Percentiles rank a stretch among this genome's conserved stretches.
Evolutionary conservation across 1,139 yeast species (phyloP).

Genomic region (Saccharomyces hybrid): DNA sequence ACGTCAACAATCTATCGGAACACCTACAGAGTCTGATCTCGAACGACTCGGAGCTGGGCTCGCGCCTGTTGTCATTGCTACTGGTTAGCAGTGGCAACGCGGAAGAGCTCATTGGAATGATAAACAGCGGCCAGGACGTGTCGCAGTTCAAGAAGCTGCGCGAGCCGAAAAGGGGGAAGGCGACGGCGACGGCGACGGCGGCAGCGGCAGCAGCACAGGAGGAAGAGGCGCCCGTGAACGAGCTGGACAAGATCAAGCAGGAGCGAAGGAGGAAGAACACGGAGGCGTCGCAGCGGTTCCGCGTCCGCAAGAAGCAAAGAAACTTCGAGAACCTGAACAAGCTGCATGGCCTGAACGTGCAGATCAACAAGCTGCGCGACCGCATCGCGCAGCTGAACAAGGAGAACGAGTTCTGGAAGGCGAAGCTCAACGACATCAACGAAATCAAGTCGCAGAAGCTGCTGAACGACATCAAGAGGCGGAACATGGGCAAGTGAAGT

Average conservation of each 20-base stretch:
- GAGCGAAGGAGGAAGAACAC: slow-evolving; percentile 24
- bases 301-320: slow-evolving; percentile 25
- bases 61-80: slow-evolving; percentile 25
- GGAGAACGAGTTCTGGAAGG: slow-evolving; percentile 28
- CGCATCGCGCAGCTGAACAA: slow-evolving; percentile 20
- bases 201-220: background rate
- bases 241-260: background rate
- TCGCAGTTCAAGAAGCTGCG: background rate
- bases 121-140: slow-evolving; percentile 17
- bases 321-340: slow-evolving; percentile 20
- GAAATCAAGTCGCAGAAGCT: slow-evolving; percentile 25
- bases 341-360: slow-evolving; percentile 18
- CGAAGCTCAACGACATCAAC: slow-evolving; percentile 21
- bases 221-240: background rate
- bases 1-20: slow-evolving; percentile 5
- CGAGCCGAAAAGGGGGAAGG: background rate
- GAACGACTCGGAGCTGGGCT: slow-evolving; percentile 28
- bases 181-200: slow-evolving; percentile 3
- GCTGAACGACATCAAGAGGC: slow-evolving; percentile 21
- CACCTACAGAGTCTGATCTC: slow-evolving; percentile 20
- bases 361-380: slow-evolving; percentile 19
- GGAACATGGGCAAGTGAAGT: slow-evolving; percentile 6
- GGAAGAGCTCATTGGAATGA: slow-evolving; percentile 23
- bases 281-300: slow-evolving; percentile 31
- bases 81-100: slow-evolving; percentile 28